Evolutionary conservation across 805 yeast genomes (phyloP).

Genomic region (Candida pseudoglaebosa): DNA sequence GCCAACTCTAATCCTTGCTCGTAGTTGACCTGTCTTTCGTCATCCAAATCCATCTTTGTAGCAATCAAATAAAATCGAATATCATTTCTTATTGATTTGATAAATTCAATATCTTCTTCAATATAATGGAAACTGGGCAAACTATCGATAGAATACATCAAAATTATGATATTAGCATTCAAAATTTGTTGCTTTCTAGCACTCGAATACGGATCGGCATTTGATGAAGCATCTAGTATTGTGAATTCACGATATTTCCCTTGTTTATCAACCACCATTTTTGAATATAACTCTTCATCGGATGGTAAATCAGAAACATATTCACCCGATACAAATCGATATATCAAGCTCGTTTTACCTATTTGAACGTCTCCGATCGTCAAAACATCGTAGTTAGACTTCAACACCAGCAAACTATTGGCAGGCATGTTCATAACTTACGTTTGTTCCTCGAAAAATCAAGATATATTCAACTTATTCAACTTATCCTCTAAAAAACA

Average conservation of each 20-base stretch:
- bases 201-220: conserved; percentile 23
- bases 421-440: background rate
- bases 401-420: conserved; percentile 14
- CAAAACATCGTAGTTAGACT: conserved; percentile 22
- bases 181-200: conserved; percentile 23
- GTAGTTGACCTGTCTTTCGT: conserved; percentile 23
- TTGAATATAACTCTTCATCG: conserved; percentile 24
- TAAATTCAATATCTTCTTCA: conserved; percentile 24
- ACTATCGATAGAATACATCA: conserved; percentile 27
- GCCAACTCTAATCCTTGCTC: conserved; percentile 30
- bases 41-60: conserved; percentile 23
- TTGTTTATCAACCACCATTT: conserved; percentile 11
- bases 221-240: conserved; percentile 28
- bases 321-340: conserved; percentile 19
- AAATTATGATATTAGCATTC: conserved; percentile 27
- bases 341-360: conserved; percentile 26
- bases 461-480: too few species aligned
- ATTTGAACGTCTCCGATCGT: conserved; percentile 21
- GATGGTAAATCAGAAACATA: conserved; percentile 17
- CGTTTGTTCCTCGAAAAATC: background rate
- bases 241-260: conserved; percentile 22
- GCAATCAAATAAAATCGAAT: conserved; percentile 29
- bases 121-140: conserved; percentile 24
- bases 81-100: conserved; percentile 17
- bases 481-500: too few species aligned